These are phyloP conservation scores for Russula earlei DNA, from an alignment of 768 basidiomycete species.

Conservation along the genomic window DNA sequence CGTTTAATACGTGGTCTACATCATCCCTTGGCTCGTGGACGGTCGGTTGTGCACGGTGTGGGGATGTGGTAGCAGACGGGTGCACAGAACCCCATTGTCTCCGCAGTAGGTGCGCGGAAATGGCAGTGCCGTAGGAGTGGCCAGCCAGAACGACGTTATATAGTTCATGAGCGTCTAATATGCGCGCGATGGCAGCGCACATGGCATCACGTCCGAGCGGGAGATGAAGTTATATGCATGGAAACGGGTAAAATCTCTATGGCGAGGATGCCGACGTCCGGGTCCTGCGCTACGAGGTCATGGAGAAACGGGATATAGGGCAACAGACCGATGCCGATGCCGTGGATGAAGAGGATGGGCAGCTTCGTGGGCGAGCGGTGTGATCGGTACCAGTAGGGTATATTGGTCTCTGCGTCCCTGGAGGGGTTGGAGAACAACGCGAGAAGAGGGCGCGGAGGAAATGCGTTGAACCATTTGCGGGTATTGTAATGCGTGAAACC, in stretches of 20 bases:
- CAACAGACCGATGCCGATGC: conserved; percentile 59
- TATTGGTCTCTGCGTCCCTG: conserved; percentile 20
- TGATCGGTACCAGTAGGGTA: conserved; percentile 42
- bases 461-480: conserved; percentile 30
- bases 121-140: conserved; percentile 56
- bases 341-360: conserved; percentile 58
- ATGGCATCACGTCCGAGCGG: conserved; percentile 36
- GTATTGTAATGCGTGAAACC: conserved; percentile 49
- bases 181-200: conserved; percentile 34
- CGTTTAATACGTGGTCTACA: not conserved
- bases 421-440: conserved; percentile 37
- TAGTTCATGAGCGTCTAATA: conserved; percentile 37
- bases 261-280: conserved; percentile 48
- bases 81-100: conserved; percentile 20
- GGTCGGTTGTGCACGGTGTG: not conserved
- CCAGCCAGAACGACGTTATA: conserved; percentile 36
- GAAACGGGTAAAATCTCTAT: conserved; percentile 52
- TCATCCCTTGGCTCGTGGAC: too few relatives aligned
- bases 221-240: conserved; percentile 48
- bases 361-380: conserved; percentile 38
- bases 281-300: conserved; percentile 35
- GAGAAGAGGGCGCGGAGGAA: conserved; percentile 43
- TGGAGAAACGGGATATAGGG: conserved; percentile 46
- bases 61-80: not conserved
- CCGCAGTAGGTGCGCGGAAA: conserved; percentile 45